Conservation (phyloP, 192 early-diverging fungal genomes). For the Backusella sp. region DNA sequence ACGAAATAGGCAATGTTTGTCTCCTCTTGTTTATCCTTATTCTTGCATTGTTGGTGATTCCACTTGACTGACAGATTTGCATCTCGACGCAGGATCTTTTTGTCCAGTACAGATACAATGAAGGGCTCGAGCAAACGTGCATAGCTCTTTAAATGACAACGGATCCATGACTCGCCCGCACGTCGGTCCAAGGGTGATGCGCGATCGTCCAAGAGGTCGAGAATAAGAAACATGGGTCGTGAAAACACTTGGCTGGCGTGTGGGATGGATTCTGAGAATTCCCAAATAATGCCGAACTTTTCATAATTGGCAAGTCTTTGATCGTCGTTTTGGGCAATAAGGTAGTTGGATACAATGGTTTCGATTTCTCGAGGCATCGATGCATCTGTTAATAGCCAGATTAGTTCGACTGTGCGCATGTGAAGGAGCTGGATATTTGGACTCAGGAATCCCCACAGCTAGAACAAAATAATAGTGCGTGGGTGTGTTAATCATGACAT, state of each 20-base stretch:
- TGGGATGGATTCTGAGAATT: slow-evolving; percentile 52
- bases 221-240: slow-evolving; percentile 73
- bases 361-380: slow-evolving; percentile 61
- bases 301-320: slow-evolving; percentile 47
- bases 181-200: slow-evolving; percentile 51
- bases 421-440: slow-evolving; percentile 58
- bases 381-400: slow-evolving; percentile 61
- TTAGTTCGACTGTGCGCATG: slow-evolving; percentile 57
- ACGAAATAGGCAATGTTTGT: slow-evolving; percentile 43
- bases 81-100: slow-evolving; percentile 38
- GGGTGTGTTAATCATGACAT: not conserved
- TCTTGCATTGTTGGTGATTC: slow-evolving; percentile 10
- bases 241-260: slow-evolving; percentile 55
- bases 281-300: slow-evolving; percentile 72
- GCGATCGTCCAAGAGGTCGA: slow-evolving; percentile 65
- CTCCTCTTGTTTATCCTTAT: not conserved
- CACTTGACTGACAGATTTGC: slow-evolving; percentile 36
- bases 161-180: slow-evolving; percentile 70
- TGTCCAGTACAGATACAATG: slow-evolving; percentile 45
- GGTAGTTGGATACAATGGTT: slow-evolving; percentile 52
- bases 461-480: not conserved
- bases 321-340: slow-evolving; percentile 36
- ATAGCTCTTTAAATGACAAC: slow-evolving; percentile 62
- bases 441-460: slow-evolving; percentile 65
- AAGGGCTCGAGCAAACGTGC: slow-evolving; percentile 61